Conservation (phyloP, 164 flowering plant genomes). For the Annona cherimola region DNA sequence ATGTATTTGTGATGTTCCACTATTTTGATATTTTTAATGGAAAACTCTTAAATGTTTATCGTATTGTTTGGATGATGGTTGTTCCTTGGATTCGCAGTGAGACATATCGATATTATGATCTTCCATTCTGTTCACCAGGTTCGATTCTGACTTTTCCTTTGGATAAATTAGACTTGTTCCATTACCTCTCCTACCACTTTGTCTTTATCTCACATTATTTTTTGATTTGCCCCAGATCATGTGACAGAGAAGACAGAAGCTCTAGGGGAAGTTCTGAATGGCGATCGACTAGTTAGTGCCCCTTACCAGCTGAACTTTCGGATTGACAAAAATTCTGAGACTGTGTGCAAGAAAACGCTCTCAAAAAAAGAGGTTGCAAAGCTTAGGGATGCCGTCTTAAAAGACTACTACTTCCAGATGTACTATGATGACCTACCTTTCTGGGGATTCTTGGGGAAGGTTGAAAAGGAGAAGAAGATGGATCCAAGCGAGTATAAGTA, state of each 20-base stretch:
- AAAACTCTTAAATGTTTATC: too few species aligned
- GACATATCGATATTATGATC: conserved; percentile 23
- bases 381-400: conserved; percentile 16
- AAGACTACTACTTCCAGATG: conserved; percentile 31
- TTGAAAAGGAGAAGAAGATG: conserved; percentile 20
- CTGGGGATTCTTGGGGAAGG: conserved; percentile 30
- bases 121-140: conserved; percentile 27
- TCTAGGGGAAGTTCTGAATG: conserved; percentile 27
- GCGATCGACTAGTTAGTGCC: conserved; percentile 21
- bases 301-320: conserved; percentile 20
- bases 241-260: conserved; percentile 22
- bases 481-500: conserved; percentile 21
- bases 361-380: conserved; percentile 16
- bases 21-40: too few species aligned
- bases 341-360: conserved; percentile 18
- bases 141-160: neutral
- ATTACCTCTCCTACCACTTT: neutral
- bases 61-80: neutral
- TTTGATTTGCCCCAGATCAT: conserved; percentile 9
- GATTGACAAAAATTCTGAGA: conserved; percentile 13
- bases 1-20: too few species aligned
- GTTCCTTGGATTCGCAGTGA: conserved; percentile 17
- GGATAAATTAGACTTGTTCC: neutral
- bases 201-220: neutral
- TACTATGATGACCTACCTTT: conserved; percentile 28